Evolutionary conservation across 1,284 basidiomycete genomes (phyloP).

Genomic region (Stereum hirsutum): DNA sequence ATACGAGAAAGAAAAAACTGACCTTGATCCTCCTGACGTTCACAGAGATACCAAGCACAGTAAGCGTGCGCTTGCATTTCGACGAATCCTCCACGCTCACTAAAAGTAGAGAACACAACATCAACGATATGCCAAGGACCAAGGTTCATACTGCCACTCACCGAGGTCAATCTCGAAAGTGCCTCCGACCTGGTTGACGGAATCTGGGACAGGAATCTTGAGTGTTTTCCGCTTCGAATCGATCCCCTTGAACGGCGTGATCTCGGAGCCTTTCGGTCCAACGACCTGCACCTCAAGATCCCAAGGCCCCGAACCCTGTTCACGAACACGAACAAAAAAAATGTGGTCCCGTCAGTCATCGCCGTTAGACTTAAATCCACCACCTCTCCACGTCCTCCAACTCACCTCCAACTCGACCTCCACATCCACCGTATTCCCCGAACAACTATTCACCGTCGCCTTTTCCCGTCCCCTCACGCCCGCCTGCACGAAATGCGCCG

Average conservation of each 20-base stretch:
- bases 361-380: too few relatives aligned
- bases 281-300: conserved; percentile 74
- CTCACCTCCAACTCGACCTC: conserved; percentile 71
- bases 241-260: conserved; percentile 47
- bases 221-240: conserved; percentile 46
- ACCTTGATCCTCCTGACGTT: conserved; percentile 84
- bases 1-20: conserved; percentile 12
- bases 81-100: conserved; percentile 85
- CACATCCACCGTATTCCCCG: conserved; percentile 64
- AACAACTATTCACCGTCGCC: conserved; percentile 61
- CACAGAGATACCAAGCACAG: conserved; percentile 75
- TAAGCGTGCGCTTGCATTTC: conserved; percentile 75
- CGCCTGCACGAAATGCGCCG: conserved; percentile 59
- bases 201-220: conserved; percentile 58
- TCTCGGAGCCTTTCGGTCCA: conserved; percentile 55
- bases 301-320: conserved; percentile 90
- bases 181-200: conserved; percentile 64
- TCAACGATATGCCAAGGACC: neutral
- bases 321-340: too few relatives aligned
- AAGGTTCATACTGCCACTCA: conserved; percentile 22
- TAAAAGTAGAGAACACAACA: conserved; percentile 17
- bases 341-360: conserved; percentile 1
- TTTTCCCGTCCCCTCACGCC: conserved; percentile 33
- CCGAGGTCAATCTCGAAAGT: conserved; percentile 75
- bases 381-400: conserved; percentile 3